phyloP scores from a whole-genome alignment of 164 flowering plant species.

The Piper betle region DNA sequence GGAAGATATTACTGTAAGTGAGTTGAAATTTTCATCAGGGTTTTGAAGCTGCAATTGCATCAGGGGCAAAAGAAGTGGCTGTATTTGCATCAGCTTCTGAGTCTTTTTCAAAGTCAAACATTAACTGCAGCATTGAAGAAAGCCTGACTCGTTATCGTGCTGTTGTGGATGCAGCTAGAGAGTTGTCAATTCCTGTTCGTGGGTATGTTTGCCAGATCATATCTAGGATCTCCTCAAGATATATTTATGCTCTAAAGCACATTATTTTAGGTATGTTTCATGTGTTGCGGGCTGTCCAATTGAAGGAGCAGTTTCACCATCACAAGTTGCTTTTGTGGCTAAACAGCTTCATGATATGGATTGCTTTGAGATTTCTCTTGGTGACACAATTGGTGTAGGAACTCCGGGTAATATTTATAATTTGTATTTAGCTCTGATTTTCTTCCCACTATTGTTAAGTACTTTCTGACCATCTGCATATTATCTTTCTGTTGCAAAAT shows the following conservation, averaged over 20 bases:
- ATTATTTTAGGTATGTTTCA: slow-evolving; percentile 59
- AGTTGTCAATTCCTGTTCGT: slow-evolving; percentile 76
- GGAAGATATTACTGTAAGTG: slow-evolving; percentile 1
- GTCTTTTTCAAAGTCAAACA: slow-evolving; percentile 86
- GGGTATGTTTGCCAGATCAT: slow-evolving; percentile 39
- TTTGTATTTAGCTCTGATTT: neutral
- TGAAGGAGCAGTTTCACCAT: slow-evolving; percentile 75
- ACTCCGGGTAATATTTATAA: slow-evolving; percentile 69
- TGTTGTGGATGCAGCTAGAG: slow-evolving; percentile 66
- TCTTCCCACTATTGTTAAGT: neutral
- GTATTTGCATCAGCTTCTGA: slow-evolving; percentile 97
- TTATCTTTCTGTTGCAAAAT: too few relatives aligned
- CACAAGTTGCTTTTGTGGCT: slow-evolving; percentile 85
- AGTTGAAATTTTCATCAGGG: slow-evolving; percentile 32
- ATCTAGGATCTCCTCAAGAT: too few relatives aligned
- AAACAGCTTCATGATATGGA: slow-evolving; percentile 90
- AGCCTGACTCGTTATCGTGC: slow-evolving; percentile 73
- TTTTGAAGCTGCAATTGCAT: slow-evolving; percentile 85
- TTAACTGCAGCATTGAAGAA: slow-evolving; percentile 88
- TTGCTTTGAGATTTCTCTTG: slow-evolving; percentile 93
- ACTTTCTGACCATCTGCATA: too few relatives aligned
- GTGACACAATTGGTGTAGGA: slow-evolving; percentile 93
- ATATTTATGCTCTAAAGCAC: neutral
- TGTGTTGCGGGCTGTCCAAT: slow-evolving; percentile 92
- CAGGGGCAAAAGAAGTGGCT: slow-evolving; percentile 95